Evolutionary conservation across 768 basidiomycete genomes (phyloP).

Genomic region (Mycena haematopus): DNA sequence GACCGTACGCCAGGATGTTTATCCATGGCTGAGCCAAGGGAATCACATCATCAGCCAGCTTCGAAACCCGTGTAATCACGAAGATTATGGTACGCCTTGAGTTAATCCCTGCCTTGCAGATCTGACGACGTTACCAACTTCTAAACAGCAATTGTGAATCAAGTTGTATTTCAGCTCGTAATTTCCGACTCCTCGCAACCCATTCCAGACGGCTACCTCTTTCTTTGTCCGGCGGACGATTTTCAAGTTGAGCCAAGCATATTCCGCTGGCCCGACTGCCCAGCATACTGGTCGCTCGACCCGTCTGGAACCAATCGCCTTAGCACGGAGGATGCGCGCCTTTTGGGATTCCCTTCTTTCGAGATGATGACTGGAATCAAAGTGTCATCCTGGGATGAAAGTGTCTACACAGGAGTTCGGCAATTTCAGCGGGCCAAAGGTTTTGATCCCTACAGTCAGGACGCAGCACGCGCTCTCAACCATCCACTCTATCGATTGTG

Average conservation of each 20-base stretch:
- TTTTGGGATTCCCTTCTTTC: background rate
- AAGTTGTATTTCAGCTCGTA: background rate
- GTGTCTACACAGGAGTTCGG: background rate
- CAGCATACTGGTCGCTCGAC: slow-evolving; percentile 2
- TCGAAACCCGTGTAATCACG: background rate
- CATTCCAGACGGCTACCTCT: background rate
- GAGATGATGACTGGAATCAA: background rate
- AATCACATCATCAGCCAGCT: background rate
- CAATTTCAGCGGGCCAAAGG: background rate
- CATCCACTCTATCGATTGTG: background rate
- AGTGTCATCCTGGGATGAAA: background rate
- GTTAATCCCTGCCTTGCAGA: background rate
- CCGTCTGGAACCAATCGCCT: background rate
- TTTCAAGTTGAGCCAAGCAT: background rate
- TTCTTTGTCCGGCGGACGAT: background rate
- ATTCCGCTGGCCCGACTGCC: slow-evolving; percentile 1
- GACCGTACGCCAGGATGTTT: background rate
- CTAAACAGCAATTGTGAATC: background rate
- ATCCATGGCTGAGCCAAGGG: background rate
- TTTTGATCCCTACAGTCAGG: background rate
- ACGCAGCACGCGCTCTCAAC: background rate
- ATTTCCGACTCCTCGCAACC: background rate
- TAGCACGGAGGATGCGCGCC: background rate
- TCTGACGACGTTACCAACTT: background rate
- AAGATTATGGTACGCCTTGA: background rate